A percentile compares a stretch with the other conserved stretches of the same genome.
Conservation (phyloP, 1,139 yeast genomes). For the Kodamaea arcana region DNA sequence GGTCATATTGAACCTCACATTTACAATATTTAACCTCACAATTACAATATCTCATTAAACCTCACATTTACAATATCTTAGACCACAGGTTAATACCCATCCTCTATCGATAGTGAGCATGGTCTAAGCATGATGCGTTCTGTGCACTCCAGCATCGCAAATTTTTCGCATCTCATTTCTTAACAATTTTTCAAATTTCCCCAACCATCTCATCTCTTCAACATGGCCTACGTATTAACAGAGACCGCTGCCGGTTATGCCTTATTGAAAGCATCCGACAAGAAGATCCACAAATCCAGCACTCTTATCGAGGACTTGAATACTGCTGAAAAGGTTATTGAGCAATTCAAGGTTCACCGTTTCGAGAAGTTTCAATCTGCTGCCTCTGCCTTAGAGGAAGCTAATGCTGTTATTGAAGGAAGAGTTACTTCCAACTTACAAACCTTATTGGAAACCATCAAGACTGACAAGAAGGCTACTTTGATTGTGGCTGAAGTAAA, state of each 20-base stretch:
- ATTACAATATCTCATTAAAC: too few species aligned
- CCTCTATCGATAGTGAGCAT: too few species aligned
- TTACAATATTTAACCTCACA: too few species aligned
- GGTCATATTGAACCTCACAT: too few species aligned
- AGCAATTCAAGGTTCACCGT: conserved; percentile 85
- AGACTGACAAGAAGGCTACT: conserved; percentile 85
- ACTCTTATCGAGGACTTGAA: conserved; percentile 72
- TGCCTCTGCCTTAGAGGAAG: conserved; percentile 94
- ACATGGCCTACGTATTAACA: conserved; percentile 90
- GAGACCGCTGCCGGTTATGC: conserved; percentile 99
- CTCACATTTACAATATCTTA: too few species aligned
- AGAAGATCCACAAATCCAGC: conserved; percentile 87
- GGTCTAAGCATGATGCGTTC: too few species aligned
- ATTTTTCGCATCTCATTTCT: conserved; percentile 9
- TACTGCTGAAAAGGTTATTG: conserved; percentile 75
- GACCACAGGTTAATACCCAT: too few species aligned
- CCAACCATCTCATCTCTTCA: not conserved
- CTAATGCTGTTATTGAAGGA: conserved; percentile 88
- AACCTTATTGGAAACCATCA: conserved; percentile 70
- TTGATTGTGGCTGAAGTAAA: conserved; percentile 93
- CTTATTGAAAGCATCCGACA: conserved; percentile 92
- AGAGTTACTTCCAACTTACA: conserved; percentile 84
- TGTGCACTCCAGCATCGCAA: conserved; percentile 3
- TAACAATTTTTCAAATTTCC: conserved; percentile 6
- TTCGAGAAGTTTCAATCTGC: conserved; percentile 94